Conservation (phyloP, 768 basidiomycete species). For the Melanogaster broomeanus region DNA sequence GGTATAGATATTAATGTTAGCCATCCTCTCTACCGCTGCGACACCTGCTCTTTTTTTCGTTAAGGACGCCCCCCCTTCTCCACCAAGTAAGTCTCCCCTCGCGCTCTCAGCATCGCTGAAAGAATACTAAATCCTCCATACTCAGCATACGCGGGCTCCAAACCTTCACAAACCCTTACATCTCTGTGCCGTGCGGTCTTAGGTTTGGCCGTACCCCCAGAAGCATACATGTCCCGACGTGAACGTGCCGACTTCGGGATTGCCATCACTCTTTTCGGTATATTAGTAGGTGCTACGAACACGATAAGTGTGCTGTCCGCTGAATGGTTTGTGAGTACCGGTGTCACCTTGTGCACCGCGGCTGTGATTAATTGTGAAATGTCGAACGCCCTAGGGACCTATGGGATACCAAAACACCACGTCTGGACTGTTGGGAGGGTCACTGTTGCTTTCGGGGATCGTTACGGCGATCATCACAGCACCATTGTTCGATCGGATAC, state of each 20-base stretch:
- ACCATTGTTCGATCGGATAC: conserved; percentile 81
- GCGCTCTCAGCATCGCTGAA: not conserved
- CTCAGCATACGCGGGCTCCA: conserved; percentile 69
- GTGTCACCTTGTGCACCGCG: not conserved
- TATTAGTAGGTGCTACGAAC: conserved; percentile 64
- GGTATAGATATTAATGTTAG: conserved; percentile 67
- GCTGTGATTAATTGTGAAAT: not conserved
- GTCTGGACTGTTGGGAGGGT: conserved; percentile 73
- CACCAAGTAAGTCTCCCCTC: conserved; percentile 59
- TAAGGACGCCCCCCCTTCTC: conserved; percentile 62
- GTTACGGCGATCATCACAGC: conserved; percentile 66
- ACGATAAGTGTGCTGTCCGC: conserved; percentile 65
- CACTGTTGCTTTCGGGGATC: conserved; percentile 69
- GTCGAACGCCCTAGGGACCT: conserved; percentile 50
- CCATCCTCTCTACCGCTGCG: conserved; percentile 65
- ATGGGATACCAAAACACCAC: conserved; percentile 66
- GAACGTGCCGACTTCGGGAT: conserved; percentile 76
- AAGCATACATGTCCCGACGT: conserved; percentile 57
- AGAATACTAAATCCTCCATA: not conserved
- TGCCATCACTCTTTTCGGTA: conserved; percentile 59
- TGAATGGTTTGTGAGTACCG: conserved; percentile 61
- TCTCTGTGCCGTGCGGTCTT: conserved; percentile 57
- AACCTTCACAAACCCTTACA: conserved; percentile 50
- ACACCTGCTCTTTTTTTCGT: conserved; percentile 63
- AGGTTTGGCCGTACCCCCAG: conserved; percentile 41